A percentile compares a stretch with the other conserved stretches of the same genome.
phyloP scores from a whole-genome alignment of 1,284 basidiomycete species.

The Leccinum laetum region DNA sequence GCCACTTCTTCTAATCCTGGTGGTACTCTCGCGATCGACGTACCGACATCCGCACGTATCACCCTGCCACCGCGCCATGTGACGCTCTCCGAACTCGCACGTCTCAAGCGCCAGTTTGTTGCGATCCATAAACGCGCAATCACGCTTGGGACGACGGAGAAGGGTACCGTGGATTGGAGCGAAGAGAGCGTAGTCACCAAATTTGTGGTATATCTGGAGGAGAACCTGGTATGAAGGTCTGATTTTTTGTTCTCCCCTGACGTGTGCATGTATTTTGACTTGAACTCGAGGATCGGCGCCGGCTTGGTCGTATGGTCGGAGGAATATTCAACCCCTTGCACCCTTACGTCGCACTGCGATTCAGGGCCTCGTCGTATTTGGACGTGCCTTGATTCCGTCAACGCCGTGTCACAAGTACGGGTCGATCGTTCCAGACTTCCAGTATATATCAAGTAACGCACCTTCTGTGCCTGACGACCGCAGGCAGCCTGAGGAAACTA shows the following conservation, averaged over 20 bases:
- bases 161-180: slow-evolving; percentile 74
- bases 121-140: slow-evolving; percentile 87
- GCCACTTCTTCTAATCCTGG: slow-evolving; percentile 45
- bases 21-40: slow-evolving; percentile 49
- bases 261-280: background rate
- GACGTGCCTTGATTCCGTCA: background rate
- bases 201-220: slow-evolving; percentile 81
- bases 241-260: background rate
- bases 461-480: background rate
- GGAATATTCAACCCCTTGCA: background rate
- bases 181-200: slow-evolving; percentile 72
- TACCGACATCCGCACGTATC: slow-evolving; percentile 33
- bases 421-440: background rate
- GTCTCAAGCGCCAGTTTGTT: slow-evolving; percentile 88
- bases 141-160: slow-evolving; percentile 79
- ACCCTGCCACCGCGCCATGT: slow-evolving; percentile 67
- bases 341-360: background rate
- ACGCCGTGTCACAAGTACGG: background rate
- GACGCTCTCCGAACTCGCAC: slow-evolving; percentile 83
- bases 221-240: slow-evolving; percentile 49
- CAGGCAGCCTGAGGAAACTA: background rate
- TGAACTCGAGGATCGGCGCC: background rate
- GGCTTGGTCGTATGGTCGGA: background rate
- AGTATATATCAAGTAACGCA: background rate
- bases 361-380: background rate